A percentile compares a stretch with the other conserved stretches of the same genome.
Evolutionary conservation across 2,329 filamentous ascomycete species (phyloP).

Genomic region (Amauroascus niger): DNA sequence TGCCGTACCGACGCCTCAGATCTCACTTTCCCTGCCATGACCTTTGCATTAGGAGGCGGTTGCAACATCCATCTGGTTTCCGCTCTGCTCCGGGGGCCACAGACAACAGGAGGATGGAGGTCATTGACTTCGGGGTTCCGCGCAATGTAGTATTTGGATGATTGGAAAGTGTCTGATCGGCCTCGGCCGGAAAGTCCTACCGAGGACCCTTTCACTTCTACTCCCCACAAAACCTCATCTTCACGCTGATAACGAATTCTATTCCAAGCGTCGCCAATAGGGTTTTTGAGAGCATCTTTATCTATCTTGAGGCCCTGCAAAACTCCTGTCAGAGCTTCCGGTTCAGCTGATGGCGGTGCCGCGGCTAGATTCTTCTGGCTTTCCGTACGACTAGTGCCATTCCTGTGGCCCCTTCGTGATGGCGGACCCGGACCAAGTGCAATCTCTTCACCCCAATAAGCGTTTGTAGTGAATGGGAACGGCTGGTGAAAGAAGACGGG

Average conservation of each 20-base stretch:
- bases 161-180: constrained; percentile 28
- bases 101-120: constrained; percentile 74
- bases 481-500: constrained; percentile 69
- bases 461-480: constrained; percentile 70
- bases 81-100: constrained; percentile 56
- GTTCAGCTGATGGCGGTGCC: constrained; percentile 27
- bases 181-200: constrained; percentile 40
- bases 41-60: constrained; percentile 74
- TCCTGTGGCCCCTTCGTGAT: constrained; percentile 47
- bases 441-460: constrained; percentile 83
- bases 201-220: constrained; percentile 46
- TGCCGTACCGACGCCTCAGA: constrained; percentile 21
- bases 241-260: constrained; percentile 71
- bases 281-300: constrained; percentile 35
- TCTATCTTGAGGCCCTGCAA: constrained; percentile 30
- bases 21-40: constrained; percentile 76
- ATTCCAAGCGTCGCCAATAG: constrained; percentile 58
- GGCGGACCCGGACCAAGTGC: constrained; percentile 65
- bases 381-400: constrained; percentile 51
- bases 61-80: constrained; percentile 87
- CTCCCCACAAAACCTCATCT: constrained; percentile 78
- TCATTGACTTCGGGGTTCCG: constrained; percentile 70
- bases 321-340: constrained; percentile 17
- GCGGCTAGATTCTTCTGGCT: constrained; percentile 48
- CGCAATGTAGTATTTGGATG: constrained; percentile 51